These are phyloP conservation scores for Talaromyces sp. DNA, from an alignment of 2,329 filamentous ascomycete genomes.

Conservation along the genomic window DNA sequence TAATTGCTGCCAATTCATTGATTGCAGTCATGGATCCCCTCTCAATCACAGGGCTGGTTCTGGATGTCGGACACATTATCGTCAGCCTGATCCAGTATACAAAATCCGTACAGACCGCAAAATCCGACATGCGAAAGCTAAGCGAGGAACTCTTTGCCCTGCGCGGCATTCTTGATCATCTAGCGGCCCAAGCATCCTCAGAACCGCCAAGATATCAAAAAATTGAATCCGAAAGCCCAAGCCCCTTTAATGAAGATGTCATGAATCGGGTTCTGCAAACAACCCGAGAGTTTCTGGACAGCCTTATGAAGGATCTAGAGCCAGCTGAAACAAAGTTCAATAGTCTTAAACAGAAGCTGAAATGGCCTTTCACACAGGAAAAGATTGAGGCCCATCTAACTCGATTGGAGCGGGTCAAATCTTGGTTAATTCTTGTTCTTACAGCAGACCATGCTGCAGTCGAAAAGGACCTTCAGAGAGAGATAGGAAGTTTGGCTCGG, in stretches of 20 bases:
- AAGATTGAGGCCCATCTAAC: constrained; percentile 16
- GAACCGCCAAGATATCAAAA: constrained; percentile 3
- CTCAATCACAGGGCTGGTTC: constrained; percentile 19
- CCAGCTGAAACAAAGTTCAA: constrained; percentile 16
- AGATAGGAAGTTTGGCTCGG: constrained; percentile 14
- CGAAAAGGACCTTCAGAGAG: constrained; percentile 18
- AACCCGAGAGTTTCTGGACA: constrained; percentile 17
- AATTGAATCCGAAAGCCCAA: neutral
- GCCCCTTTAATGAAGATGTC: constrained; percentile 12
- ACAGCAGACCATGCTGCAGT: constrained; percentile 18
- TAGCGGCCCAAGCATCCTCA: constrained; percentile 6
- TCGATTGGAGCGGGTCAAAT: constrained; percentile 23
- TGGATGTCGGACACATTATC: constrained; percentile 19
- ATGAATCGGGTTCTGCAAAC: constrained; percentile 16
- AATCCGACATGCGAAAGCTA: constrained; percentile 20
- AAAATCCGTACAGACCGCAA: constrained; percentile 18
- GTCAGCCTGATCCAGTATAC: constrained; percentile 19
- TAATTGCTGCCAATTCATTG: neutral
- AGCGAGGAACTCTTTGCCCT: constrained; percentile 25
- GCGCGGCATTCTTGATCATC: constrained; percentile 20
- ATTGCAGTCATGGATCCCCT: constrained; percentile 22
- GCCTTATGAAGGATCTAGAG: constrained; percentile 15
- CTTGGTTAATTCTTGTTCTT: constrained; percentile 26
- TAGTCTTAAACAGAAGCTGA: constrained; percentile 20
- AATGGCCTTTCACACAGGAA: constrained; percentile 24